Percentiles rank a stretch among this genome's conserved stretches.
Conservation (phyloP, 805 yeast species). For the Lachancea nothofagi region DNA sequence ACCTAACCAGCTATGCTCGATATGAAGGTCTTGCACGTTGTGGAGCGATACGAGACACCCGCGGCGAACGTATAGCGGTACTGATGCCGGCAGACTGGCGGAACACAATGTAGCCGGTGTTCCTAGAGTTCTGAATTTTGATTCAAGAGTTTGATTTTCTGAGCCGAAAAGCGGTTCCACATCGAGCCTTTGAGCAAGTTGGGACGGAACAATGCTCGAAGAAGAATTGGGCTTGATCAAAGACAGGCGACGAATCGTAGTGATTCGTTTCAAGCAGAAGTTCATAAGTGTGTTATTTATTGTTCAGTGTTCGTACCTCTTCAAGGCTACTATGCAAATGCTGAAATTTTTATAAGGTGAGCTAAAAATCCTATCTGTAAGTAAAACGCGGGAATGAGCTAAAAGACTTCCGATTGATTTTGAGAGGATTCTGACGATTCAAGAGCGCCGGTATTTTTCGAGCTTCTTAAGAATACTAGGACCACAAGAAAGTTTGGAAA, state of each 20-base stretch:
- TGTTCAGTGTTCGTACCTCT: too few species aligned
- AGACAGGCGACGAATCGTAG: constrained; percentile 11
- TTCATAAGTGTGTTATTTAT: not conserved
- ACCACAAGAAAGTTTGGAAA: too few species aligned
- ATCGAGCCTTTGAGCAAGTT: constrained; percentile 15
- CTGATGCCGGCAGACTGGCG: constrained; percentile 16
- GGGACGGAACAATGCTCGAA: constrained; percentile 19
- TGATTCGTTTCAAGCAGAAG: not conserved
- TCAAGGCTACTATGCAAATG: not conserved
- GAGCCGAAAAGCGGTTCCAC: constrained; percentile 16
- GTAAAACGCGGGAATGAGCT: too few species aligned
- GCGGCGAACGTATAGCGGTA: constrained; percentile 23
- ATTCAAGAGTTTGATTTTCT: constrained; percentile 9
- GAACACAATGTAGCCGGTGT: constrained; percentile 26
- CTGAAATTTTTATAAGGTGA: not conserved
- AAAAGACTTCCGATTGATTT: too few species aligned
- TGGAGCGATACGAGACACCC: constrained; percentile 27
- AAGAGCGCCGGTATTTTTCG: too few species aligned
- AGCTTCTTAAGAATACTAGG: too few species aligned
- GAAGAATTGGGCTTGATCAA: constrained; percentile 19
- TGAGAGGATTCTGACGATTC: too few species aligned
- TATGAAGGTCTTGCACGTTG: constrained; percentile 9
- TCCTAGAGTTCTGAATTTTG: constrained; percentile 20
- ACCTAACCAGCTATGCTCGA: constrained; percentile 22
- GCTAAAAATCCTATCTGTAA: not conserved